Evolutionary conservation across 2,329 filamentous ascomycete genomes (phyloP), one percentile per base, ranked within the genome.

Genomic region (Hypoxylon sp.): DNA sequence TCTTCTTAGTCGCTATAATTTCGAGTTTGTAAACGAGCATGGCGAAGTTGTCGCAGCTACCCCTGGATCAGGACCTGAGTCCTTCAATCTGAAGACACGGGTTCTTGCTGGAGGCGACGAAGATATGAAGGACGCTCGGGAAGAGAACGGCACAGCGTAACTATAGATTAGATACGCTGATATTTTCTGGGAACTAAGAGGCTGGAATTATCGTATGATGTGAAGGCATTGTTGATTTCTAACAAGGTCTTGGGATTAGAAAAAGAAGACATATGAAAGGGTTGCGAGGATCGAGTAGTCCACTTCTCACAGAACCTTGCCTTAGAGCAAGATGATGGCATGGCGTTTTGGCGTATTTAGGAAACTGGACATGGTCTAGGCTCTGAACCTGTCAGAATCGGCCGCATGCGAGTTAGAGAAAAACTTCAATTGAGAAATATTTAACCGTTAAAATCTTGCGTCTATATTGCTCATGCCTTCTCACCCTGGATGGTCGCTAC

Each of bases 401-500:
- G 19, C 32, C 13, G 28, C 48, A 56, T 46, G 23, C 1, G 38
- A 38, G 46, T 51, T 65, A 56, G 51, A 51, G 25, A 60, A 60
- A 55, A 49, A 49, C 11, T 23, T 11, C 21, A 59, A 51, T 21
- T 45, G 43, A 50, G 21, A 51, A 30, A 21, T 49, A 4, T 17
- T 36, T 48, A 11, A 48, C 6, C 21, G 23, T 36, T 43, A 53
- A 36, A 34, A 43, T 45, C 51, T 13, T 45, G 21, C 1, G 36
- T 56, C 38, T 59, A 56, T 46, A 36, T 49, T 50, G 13, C 17
- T 76, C 70, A 83, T 58, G 82, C 82, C 79, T 89, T 89, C 82
- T 98, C 92, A 46, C 95, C 96, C 80, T 98, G 94, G 68, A 98
- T 97, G 1, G 96, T 98, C 59, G 95, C 95, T 68, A 99, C 90